Evolutionary conservation across 352 stramenopile species (phyloP).

Genomic region (Globisporangium lucens): DNA sequence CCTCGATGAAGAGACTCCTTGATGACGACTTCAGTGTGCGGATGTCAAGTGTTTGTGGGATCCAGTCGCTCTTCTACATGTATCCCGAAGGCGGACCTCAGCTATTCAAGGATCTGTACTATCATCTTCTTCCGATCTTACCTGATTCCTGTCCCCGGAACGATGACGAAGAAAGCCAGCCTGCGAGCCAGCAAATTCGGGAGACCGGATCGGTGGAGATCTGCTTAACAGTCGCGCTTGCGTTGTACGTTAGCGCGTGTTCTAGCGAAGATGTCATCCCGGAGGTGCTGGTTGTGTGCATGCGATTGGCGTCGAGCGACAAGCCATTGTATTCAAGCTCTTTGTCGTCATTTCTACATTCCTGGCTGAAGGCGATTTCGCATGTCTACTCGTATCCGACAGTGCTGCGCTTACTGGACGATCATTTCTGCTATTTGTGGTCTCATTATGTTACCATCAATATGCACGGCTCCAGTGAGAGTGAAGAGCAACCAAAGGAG

Average conservation of each 20-base stretch:
- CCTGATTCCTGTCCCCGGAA: conserved; percentile 3
- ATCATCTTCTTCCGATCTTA: conserved; percentile 31
- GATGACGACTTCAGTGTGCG: conserved; percentile 63
- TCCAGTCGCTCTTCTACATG: conserved; percentile 80
- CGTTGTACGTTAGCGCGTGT: conserved; percentile 66
- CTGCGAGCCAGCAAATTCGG: not conserved
- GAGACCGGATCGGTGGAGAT: conserved; percentile 27
- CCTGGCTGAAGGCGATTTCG: conserved; percentile 46
- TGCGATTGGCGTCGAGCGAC: conserved; percentile 40
- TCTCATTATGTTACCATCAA: conserved; percentile 19
- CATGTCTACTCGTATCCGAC: conserved; percentile 46
- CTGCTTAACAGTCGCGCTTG: conserved; percentile 45
- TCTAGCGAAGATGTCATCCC: conserved; percentile 55
- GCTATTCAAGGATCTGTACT: conserved; percentile 55
- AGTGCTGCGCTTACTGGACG: conserved; percentile 41
- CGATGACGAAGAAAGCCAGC: conserved; percentile 1
- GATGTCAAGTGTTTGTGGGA: conserved; percentile 32
- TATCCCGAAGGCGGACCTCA: conserved; percentile 62
- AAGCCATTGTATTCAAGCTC: conserved; percentile 34
- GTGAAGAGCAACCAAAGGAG: conserved; percentile 12
- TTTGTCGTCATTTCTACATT: conserved; percentile 32
- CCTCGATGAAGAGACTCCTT: conserved; percentile 37
- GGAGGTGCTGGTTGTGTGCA: conserved; percentile 45
- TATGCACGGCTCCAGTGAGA: conserved; percentile 15
- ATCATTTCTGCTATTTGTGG: conserved; percentile 72